Base-by-base conservation (phyloP, 2,329 filamentous ascomycete species). In the Rutstroemia sp. region DNA sequence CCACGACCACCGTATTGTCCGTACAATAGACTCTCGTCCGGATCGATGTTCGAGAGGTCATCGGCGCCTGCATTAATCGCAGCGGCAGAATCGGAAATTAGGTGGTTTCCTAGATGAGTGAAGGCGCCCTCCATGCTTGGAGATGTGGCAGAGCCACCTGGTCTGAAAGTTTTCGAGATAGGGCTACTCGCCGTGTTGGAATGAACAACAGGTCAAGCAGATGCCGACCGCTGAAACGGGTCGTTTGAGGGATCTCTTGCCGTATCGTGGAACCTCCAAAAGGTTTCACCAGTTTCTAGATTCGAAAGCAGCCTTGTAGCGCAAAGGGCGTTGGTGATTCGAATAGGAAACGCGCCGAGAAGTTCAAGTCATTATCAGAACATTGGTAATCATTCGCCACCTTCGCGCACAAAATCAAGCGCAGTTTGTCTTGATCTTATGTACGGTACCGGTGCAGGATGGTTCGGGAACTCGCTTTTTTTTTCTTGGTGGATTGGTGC, bases 61-160 rank as follows among this genome's bases (percentile, higher is more conserved):
- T 95, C 90, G 84, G 67, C 67, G 67, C 83, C 87, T 62, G 91
- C 91, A 68, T 95, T 95, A 73, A 96, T 96, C 61, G 87, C 89
- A 59, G 87, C 85, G 54, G 86, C 88, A 52, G 87, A 90, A 74
- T 92, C 88, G 68, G 88, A 91, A 69, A 94, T 85, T 65, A 92
- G 77, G 74, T 92, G 87, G 75, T 94, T 95, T 67, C 87, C 88
- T 68, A 92, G 83, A 74, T 94, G 87, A 61, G 87, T 92, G 71
- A 95, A 95, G 65, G 90, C 88, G 71, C 87, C 88, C 77, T 94
- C 89, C 89, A 94, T 92, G 65, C 52, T 69, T 52, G 39, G 5
- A 52, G 39, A 48, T 50, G 62, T 49, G 58, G 39, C 18, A 42
- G 30, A 34, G 30, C 30, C 30, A 34, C 30, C 30, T 34, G 30